These are phyloP conservation scores for Penicillium sp. DNA, from an alignment of 2,329 filamentous ascomycete genomes.

Conservation along the genomic window DNA sequence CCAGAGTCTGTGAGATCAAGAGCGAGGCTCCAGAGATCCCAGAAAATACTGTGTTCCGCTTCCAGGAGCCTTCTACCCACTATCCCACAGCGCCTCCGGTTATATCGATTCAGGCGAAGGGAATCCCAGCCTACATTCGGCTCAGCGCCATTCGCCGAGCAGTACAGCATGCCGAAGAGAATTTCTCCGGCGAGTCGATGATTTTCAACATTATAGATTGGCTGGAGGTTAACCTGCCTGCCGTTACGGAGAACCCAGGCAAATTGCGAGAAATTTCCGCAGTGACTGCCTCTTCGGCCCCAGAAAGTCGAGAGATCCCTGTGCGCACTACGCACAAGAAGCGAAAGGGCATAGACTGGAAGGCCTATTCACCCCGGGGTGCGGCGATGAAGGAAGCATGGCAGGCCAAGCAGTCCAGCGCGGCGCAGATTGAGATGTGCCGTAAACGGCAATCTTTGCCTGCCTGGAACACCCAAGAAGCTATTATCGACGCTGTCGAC, in stretches of 20 bases:
- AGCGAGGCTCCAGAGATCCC: slow-evolving; percentile 51
- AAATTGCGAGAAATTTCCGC: slow-evolving; percentile 78
- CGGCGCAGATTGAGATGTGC: slow-evolving; percentile 70
- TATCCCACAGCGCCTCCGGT: slow-evolving; percentile 70
- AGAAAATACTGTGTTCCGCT: slow-evolving; percentile 54
- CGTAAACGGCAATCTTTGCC: slow-evolving; percentile 68
- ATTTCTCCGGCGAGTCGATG: slow-evolving; percentile 79
- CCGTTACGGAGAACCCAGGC: slow-evolving; percentile 80
- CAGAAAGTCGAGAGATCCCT: slow-evolving; percentile 21
- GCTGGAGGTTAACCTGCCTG: slow-evolving; percentile 77
- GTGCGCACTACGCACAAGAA: slow-evolving; percentile 36
- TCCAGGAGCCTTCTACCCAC: slow-evolving; percentile 61
- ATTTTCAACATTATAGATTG: slow-evolving; percentile 87
- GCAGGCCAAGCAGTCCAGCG: slow-evolving; percentile 60
- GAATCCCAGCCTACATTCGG: slow-evolving; percentile 86
- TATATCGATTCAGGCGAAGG: slow-evolving; percentile 61
- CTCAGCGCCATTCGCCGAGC: slow-evolving; percentile 78
- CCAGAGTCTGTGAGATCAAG: slow-evolving; percentile 64
- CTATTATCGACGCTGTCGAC: slow-evolving; percentile 70
- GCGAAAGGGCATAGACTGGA: slow-evolving; percentile 61
- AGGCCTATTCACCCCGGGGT: slow-evolving; percentile 53
- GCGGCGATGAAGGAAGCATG: slow-evolving; percentile 60
- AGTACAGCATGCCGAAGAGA: slow-evolving; percentile 64
- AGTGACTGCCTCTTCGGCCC: slow-evolving; percentile 55
- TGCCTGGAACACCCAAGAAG: slow-evolving; percentile 77